Base-by-base conservation (phyloP, 2,329 filamentous ascomycete genomes). In the Pestalotiopsis sp. region DNA sequence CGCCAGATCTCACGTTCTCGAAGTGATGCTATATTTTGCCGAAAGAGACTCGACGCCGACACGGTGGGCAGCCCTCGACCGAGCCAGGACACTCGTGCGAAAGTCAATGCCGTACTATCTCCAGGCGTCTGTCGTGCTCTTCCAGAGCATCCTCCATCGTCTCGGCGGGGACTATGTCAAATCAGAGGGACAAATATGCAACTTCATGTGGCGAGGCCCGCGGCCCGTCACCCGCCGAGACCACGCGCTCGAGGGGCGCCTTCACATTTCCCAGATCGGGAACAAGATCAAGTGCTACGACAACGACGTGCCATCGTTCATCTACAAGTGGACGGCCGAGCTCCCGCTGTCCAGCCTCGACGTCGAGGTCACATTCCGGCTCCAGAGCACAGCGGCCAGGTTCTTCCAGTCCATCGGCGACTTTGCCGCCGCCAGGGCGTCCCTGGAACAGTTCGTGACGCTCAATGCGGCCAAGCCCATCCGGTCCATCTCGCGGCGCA, bases 351-450 rank as follows among this genome's bases (percentile, higher is more conserved):
- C 78, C 0, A 72, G 71, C 0, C 70, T 79, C 5, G 78, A 79
- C 6, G 75, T 76, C 10, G 78, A 79, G 58, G 78, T 79, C 0
- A 78, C 77, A 0, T 73, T 75, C 1, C 66, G 78, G 1, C 74
- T 79, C 1, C 78, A 79, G 44, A 76, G 77, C 10, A 72, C 75
- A 0, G 73, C 75, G 0, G 75, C 76, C 0, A 75, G 73, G 3
- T 79, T 74, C 70, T 79, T 79, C 9, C 76, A 78, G 13, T 78
- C 75, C 0, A 72, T 78, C 1, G 78, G 78, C 0, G 76, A 79
- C 17, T 79, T 79, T 11, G 64, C 68, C 0, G 74, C 75, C 0
- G 76, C 78, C 0, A 65, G 68, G 3, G 76, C 74, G 0, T 79
- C 77, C 0, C 38, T 79, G 5, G 75, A 79, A 52, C 77, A 79